Percentiles rank a stretch among this genome's conserved stretches.
These are phyloP conservation scores for Dorcoceras hygrometricum DNA, from an alignment of 257 asterid species.

Conservation along the genomic window DNA sequence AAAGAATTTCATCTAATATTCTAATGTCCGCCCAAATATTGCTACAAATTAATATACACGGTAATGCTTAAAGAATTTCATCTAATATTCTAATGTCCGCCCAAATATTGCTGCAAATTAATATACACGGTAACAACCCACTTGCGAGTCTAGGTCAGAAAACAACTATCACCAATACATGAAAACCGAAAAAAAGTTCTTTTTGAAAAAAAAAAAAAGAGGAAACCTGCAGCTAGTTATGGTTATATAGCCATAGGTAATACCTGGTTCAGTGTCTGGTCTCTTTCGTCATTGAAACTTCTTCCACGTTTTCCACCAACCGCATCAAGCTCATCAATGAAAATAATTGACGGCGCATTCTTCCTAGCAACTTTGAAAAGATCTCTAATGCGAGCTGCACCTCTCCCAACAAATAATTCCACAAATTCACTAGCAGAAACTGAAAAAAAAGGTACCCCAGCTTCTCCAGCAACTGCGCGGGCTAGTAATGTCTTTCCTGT, in stretches of 20 bases:
- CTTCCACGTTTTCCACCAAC: constrained; percentile 97
- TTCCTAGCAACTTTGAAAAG: constrained; percentile 85
- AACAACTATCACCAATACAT: background rate
- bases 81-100: background rate
- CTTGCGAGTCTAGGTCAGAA: background rate
- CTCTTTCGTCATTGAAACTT: constrained; percentile 98
- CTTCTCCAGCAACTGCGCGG: constrained; percentile 99
- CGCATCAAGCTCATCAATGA: constrained; percentile 95
- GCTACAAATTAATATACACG: constrained; percentile 11
- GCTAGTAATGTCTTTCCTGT: constrained; percentile 93
- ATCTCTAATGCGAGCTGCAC: constrained; percentile 94
- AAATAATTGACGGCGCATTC: constrained; percentile 88
- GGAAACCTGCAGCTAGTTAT: constrained; percentile 7
- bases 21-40: background rate
- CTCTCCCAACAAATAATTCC: constrained; percentile 93
- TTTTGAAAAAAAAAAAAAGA: background rate
- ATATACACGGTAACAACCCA: constrained; percentile 13
- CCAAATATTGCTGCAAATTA: constrained; percentile 4
- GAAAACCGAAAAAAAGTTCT: background rate
- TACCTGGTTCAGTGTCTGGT: constrained; percentile 96
- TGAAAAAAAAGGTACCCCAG: constrained; percentile 89
- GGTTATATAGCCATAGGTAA: constrained; percentile 4
- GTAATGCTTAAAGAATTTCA: background rate
- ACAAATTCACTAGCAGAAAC: constrained; percentile 99
- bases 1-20: background rate